Base-by-base conservation (phyloP, 208 protist species). In the Balamuthia mandrillaris region DNA sequence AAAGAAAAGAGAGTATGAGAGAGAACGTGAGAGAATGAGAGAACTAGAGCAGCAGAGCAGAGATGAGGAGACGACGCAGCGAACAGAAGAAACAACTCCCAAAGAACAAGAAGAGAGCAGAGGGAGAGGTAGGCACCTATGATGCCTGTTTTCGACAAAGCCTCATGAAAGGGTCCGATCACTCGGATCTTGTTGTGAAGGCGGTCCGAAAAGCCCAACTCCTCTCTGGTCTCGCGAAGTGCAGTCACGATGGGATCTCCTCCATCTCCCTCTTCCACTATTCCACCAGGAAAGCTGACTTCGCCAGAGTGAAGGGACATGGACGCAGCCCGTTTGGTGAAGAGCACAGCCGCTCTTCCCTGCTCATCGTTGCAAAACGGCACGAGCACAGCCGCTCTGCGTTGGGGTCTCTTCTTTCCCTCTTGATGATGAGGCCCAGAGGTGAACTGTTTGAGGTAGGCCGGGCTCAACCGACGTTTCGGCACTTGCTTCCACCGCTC, bases 231-330 rank as follows among this genome's bases (percentile, higher is more conserved):
- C 39, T 82, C 74, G 27, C 74, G 74, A 5, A 18, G 52, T n/a
- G 74, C 74, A 7, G 74, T 82, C 16, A 39, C 74, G 7, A 82
- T 54, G 18, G 74, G 74, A 35, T 60, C 47, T 33, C 74, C 52
- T 14, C 65, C 24, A 54, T 82, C 74, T 24, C 65, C 74, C 6
- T 47, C 52, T n/a, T 82, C 74, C 29, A 35, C 52, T 54, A 66
- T 82, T 1, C 74, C 74, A 35, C 74, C 74, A 1, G 74, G 74
- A 65, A 82, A 82, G n/a, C 52, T 66, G 51, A 81, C 70, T 33
- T 78, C 70, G 45, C 70, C 42, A 33, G 37, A n/a, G 45, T 78
- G 70, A 3, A 78, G 70, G 10, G 41, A 44, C 47, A 78, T 42
- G n/a, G 70, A 78, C 3, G 70, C 47, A 9, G 70, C 70, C 0